A percentile compares a stretch with the other conserved stretches of the same genome.
phyloP scores from a whole-genome alignment of 1,284 basidiomycete genomes.

The Leccinum cinnamomeum region DNA sequence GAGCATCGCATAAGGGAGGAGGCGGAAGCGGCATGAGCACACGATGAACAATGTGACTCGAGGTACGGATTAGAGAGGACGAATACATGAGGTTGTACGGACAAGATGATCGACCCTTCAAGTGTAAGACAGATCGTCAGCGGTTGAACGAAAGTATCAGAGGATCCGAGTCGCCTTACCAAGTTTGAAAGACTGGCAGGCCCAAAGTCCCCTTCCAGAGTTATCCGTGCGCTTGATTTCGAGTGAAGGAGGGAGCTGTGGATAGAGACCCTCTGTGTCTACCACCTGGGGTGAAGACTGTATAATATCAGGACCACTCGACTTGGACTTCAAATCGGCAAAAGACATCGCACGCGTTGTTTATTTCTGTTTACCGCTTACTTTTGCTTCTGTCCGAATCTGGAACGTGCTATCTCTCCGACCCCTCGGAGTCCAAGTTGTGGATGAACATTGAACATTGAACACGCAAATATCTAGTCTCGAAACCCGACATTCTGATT shows the following conservation, averaged over 20 bases:
- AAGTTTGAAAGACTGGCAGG: constrained; percentile 35
- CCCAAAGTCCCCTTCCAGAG: constrained; percentile 44
- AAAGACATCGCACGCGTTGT: constrained; percentile 1
- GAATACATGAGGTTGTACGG: constrained; percentile 58
- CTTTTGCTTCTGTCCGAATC: too few relatives aligned
- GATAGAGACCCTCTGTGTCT: constrained; percentile 20
- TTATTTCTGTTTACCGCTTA: constrained; percentile 15
- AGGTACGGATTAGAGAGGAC: constrained; percentile 69
- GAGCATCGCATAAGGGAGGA: constrained; percentile 64
- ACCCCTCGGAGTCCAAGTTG: too few relatives aligned
- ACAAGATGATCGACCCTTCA: constrained; percentile 62
- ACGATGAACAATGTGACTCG: constrained; percentile 65
- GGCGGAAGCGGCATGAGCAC: constrained; percentile 44
- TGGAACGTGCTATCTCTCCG: too few relatives aligned
- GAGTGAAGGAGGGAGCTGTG: constrained; percentile 31
- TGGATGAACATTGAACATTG: too few relatives aligned
- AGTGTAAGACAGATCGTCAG: too few relatives aligned
- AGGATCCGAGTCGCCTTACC: constrained; percentile 35
- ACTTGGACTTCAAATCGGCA: too few relatives aligned
- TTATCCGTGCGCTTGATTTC: constrained; percentile 32
- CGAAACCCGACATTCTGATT: too few relatives aligned
- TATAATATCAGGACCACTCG: too few relatives aligned
- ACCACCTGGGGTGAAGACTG: constrained; percentile 16
- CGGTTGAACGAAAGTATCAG: not conserved
- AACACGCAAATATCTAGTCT: too few relatives aligned